phyloP scores from a whole-genome alignment of 345 rosid species.

The Populus pruinosa region DNA sequence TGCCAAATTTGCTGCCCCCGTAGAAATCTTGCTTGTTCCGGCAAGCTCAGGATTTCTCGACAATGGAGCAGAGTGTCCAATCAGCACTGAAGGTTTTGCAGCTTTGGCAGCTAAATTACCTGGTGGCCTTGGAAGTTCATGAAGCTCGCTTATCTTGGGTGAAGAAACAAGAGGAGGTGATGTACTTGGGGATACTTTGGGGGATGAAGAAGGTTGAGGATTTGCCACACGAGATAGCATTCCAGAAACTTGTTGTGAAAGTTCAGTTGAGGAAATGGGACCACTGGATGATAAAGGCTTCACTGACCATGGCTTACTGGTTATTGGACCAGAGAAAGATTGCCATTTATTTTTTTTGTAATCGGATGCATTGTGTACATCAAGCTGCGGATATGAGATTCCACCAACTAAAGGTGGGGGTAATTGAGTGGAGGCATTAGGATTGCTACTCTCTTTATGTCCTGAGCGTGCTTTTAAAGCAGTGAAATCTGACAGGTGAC shows the following conservation, averaged over 20 bases:
- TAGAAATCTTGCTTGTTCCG: constrained; percentile 34
- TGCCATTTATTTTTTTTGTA: constrained; percentile 48
- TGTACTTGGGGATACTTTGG: constrained; percentile 67
- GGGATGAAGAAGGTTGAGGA: constrained; percentile 55
- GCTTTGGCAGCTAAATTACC: constrained; percentile 43
- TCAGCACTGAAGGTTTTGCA: constrained; percentile 43
- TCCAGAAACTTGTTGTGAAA: constrained; percentile 45
- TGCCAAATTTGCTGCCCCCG: constrained; percentile 42
- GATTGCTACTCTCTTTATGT: constrained; percentile 41
- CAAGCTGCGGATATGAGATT: constrained; percentile 41
- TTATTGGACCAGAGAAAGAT: constrained; percentile 76
- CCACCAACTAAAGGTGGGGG: constrained; percentile 65
- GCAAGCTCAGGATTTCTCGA: constrained; percentile 59
- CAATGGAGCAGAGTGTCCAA: constrained; percentile 90
- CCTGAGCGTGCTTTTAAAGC: constrained; percentile 22
- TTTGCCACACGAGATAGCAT: constrained; percentile 36
- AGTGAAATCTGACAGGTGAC: constrained; percentile 23
- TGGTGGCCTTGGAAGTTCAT: constrained; percentile 96
- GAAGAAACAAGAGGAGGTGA: constrained; percentile 84
- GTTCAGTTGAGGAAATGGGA: constrained; percentile 42
- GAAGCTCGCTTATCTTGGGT: constrained; percentile 79
- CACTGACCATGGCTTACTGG: constrained; percentile 47
- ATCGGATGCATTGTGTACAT: constrained; percentile 33
- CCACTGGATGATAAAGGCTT: constrained; percentile 50
- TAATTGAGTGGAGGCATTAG: constrained; percentile 36